Conservation (phyloP, 2,329 filamentous ascomycete species). For the Gaeumannomyces tritici region DNA sequence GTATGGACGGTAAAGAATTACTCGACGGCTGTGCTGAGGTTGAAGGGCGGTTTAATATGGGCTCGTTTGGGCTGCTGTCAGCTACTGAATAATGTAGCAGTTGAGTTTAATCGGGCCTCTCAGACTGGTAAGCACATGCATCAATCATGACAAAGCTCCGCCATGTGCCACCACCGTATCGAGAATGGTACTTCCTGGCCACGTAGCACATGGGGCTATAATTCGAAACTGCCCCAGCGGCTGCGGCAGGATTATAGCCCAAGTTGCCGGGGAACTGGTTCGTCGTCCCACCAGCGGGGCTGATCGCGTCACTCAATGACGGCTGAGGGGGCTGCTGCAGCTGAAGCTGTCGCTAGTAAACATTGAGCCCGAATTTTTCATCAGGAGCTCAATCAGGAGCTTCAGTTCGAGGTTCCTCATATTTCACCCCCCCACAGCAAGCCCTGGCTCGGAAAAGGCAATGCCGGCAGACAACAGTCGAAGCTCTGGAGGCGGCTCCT, state of each 20-base stretch:
- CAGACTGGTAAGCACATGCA: too few species aligned
- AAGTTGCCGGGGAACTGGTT: neutral
- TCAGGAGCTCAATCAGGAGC: neutral
- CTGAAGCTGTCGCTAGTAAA: neutral
- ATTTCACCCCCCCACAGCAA: neutral
- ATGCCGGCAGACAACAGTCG: neutral
- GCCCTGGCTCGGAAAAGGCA: neutral
- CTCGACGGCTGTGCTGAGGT: conserved; percentile 19
- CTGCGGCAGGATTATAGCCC: too few species aligned
- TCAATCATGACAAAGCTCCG: too few species aligned
- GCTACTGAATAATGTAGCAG: too few species aligned
- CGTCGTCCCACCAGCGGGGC: neutral
- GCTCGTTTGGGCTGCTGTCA: neutral
- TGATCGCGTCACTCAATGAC: neutral
- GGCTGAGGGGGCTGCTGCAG: neutral
- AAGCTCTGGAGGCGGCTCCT: neutral
- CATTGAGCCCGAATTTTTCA: neutral
- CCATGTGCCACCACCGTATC: neutral
- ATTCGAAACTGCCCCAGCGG: neutral
- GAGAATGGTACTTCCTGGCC: neutral
- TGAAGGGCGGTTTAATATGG: too few species aligned
- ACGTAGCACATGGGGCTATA: neutral
- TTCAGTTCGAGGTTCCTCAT: neutral
- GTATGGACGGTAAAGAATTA: conserved; percentile 35
- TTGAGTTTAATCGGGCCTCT: too few species aligned